A percentile compares a stretch with the other conserved stretches of the same genome.
Conservation (phyloP, 768 basidiomycete genomes). For the Thelephora ganbajun region DNA sequence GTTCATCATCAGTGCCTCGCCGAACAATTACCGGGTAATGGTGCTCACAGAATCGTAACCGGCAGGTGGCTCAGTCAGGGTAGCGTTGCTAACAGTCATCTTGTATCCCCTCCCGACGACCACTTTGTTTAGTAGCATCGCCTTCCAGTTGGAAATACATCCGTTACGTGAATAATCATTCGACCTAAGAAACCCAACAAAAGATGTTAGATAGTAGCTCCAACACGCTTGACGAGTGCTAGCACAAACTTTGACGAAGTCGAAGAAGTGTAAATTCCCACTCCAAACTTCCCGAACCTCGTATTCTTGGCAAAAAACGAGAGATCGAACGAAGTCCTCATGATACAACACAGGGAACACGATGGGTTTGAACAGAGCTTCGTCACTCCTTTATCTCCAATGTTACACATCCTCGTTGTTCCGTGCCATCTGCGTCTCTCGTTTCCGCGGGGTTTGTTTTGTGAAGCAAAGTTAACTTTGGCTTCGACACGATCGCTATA, state of each 20-base stretch:
- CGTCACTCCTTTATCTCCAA: slow-evolving; percentile 48
- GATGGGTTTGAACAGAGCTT: slow-evolving; percentile 35
- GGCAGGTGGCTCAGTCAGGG: slow-evolving; percentile 39
- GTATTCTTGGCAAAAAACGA: slow-evolving; percentile 54
- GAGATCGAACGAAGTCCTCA: slow-evolving; percentile 50
- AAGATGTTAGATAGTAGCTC: not conserved
- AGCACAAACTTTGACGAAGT: slow-evolving; percentile 51
- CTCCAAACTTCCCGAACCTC: slow-evolving; percentile 62
- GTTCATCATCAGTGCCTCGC: not conserved
- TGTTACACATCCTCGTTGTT: slow-evolving; percentile 46
- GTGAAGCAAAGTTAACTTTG: not conserved
- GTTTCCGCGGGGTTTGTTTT: not conserved
- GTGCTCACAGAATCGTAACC: slow-evolving; percentile 53
- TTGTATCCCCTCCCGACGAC: slow-evolving; percentile 60
- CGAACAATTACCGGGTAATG: not conserved
- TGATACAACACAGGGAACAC: slow-evolving; percentile 52
- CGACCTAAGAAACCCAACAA: slow-evolving; percentile 25
- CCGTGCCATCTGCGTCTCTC: slow-evolving; percentile 61
- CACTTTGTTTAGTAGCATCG: slow-evolving; percentile 63
- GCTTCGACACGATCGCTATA: not conserved
- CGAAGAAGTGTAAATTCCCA: slow-evolving; percentile 59
- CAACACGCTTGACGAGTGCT: not conserved
- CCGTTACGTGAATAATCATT: slow-evolving; percentile 58
- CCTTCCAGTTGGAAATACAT: slow-evolving; percentile 28
- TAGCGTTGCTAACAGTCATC: slow-evolving; percentile 41